Evolutionary conservation across 148 eudicot species (phyloP), one percentile per base, ranked within the genome.

Genomic region (Pouteria glomerata): DNA sequence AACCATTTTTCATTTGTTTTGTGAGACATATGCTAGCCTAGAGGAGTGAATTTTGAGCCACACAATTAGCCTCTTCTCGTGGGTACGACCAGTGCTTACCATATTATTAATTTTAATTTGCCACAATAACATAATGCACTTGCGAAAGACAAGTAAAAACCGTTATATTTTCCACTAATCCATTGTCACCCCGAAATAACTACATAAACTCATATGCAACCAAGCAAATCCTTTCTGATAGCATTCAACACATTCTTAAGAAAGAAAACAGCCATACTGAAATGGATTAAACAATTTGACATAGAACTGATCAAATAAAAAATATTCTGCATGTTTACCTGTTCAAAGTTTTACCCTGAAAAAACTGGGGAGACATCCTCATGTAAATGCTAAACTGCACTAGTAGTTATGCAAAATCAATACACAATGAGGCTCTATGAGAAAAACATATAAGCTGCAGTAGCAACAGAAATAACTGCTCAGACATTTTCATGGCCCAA

Each of bases 401-500:
- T 11, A 39, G 48, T 4, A 69, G 45, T 4, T 4, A 24, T 6
- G 33, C 10, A 5, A 24, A 21, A 56, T 41, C 27, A 34, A 31
- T 19, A 23, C 6, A 31, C 6, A 62, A n/a, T 11, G 16, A 41
- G 19, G 48, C 14, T 42, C 31, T 15, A 63, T 33, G 42, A n/a
- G 11, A 26, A n/a, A 39, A 16, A 45, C 39, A 60, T 18, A 31
- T 23, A 8, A 34, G 18, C 39, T 37, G 66, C 14, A n/a, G 5
- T 35, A 15, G 21, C 48, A 63, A 74, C 51, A 33, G 48, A 42
- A 39, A 29, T 19, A 47, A 53, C 60, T 31, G n/a, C 42, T 71
- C 76, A 80, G 30, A 52, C 4, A 70, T 69, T 63, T 23, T 82
- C 79, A 56, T 83, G 64, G 75, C 52, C 16, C 37, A 41, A 67